Evolutionary conservation across 225 moss, liverwort and hornwort species (phyloP).

Genomic region (Physcomitrium patens): DNA sequence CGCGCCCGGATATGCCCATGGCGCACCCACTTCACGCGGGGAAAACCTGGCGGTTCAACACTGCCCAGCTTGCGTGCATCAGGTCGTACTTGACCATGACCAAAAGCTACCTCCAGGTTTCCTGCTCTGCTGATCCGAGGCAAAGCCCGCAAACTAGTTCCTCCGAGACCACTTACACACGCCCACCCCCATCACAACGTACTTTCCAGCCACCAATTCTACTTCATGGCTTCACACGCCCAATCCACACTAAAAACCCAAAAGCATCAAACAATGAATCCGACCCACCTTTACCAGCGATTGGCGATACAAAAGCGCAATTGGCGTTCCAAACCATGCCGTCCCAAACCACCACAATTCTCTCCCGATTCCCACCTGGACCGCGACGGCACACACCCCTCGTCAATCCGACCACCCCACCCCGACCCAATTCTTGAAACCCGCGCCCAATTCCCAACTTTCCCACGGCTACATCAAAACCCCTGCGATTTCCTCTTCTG

Average conservation of each 20-base stretch:
- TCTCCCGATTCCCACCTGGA: constrained; percentile 26
- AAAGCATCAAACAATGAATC: constrained; percentile 7
- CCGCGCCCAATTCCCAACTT: not conserved
- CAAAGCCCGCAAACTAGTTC: not conserved
- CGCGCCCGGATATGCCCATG: not conserved
- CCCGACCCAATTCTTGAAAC: constrained; percentile 21
- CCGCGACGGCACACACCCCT: not conserved
- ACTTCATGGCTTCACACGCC: not conserved
- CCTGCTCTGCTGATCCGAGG: constrained; percentile 8
- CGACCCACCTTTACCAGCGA: constrained; percentile 25
- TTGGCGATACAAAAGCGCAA: constrained; percentile 27
- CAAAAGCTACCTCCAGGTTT: too few relatives aligned
- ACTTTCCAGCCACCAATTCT: not conserved
- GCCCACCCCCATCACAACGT: not conserved
- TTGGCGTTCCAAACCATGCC: constrained; percentile 20
- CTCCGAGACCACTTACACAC: not conserved
- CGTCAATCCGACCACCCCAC: not conserved
- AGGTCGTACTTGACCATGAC: too few relatives aligned
- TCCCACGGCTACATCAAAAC: not conserved
- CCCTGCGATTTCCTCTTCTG: not conserved
- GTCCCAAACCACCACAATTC: constrained; percentile 19
- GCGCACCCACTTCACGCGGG: not conserved
- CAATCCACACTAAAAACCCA: not conserved
- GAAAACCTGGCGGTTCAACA: not conserved
- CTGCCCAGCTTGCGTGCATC: too few relatives aligned